Evolutionary conservation across 768 basidiomycete species (phyloP).

Genomic region (Coprinopsis cinerea): DNA sequence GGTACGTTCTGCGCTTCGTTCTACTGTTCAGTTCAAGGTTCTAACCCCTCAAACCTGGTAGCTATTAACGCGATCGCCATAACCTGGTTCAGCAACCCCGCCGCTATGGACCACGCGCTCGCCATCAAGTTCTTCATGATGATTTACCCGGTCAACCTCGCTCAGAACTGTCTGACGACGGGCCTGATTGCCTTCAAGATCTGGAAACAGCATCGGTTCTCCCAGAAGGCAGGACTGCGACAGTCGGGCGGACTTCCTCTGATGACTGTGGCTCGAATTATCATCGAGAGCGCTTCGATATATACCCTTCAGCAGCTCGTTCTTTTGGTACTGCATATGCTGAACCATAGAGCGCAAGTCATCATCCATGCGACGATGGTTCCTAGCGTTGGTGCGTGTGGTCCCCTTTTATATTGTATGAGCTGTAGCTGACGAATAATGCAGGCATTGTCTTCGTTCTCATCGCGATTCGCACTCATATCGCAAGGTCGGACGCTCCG

Average conservation of each 20-base stretch:
- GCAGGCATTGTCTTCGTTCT: constrained; percentile 8
- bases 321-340: neutral
- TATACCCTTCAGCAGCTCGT: constrained; percentile 3
- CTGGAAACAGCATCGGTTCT: constrained; percentile 8
- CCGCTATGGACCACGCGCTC: neutral
- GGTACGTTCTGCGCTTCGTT: neutral
- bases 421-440: neutral
- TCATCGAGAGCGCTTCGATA: constrained; percentile 8
- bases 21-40: neutral
- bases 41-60: neutral
- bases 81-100: neutral
- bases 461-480: constrained; percentile 5
- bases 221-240: neutral
- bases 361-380: constrained; percentile 5
- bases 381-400: constrained; percentile 7
- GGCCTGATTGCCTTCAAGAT: constrained; percentile 14
- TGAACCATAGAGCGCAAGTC: neutral
- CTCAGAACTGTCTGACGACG: constrained; percentile 10
- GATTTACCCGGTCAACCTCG: constrained; percentile 9
- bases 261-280: neutral
- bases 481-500: neutral
- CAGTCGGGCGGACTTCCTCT: neutral
- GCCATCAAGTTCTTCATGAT: constrained; percentile 1
- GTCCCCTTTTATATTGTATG: neutral
- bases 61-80: neutral